Evolutionary conservation across 129 eudicot genomes (phyloP).

Genomic region (Centaurea solstitialis): DNA sequence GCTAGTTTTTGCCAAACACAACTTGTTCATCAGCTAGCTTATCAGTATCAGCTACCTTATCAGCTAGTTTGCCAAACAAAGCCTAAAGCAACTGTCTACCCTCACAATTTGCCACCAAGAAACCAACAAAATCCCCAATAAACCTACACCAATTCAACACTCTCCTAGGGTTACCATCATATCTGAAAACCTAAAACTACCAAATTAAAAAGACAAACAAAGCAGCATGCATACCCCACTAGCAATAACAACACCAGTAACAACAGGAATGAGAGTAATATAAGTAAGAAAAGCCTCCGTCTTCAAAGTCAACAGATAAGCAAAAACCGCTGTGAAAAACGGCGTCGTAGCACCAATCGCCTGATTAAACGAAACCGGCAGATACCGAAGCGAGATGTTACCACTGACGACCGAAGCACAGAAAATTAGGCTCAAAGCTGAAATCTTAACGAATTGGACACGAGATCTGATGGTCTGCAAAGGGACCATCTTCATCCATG

Average conservation of each 20-base stretch:
- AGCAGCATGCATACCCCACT: conserved; percentile 65
- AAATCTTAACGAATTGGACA: conserved; percentile 64
- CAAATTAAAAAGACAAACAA: neutral
- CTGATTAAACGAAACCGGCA: conserved; percentile 85
- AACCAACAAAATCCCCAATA: neutral
- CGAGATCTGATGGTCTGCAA: conserved; percentile 66
- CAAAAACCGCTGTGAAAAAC: conserved; percentile 79
- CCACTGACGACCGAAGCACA: conserved; percentile 95
- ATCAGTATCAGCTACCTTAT: too few relatives aligned
- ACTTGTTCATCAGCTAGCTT: too few relatives aligned
- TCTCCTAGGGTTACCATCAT: neutral
- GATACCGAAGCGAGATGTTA: conserved; percentile 59
- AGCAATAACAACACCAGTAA: conserved; percentile 77
- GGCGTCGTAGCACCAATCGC: conserved; percentile 91
- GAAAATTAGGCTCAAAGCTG: conserved; percentile 62
- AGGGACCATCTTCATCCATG: conserved; percentile 71
- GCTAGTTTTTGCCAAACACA: too few relatives aligned
- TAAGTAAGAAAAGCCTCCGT: conserved; percentile 71
- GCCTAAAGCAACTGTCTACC: neutral
- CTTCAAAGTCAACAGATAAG: conserved; percentile 62
- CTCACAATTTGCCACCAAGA: neutral
- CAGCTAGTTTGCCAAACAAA: too few relatives aligned
- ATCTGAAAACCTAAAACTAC: neutral
- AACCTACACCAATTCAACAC: neutral
- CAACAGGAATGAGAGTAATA: conserved; percentile 71